Base-by-base conservation (phyloP, 768 basidiomycete species). In the Cubamyces sp. region DNA sequence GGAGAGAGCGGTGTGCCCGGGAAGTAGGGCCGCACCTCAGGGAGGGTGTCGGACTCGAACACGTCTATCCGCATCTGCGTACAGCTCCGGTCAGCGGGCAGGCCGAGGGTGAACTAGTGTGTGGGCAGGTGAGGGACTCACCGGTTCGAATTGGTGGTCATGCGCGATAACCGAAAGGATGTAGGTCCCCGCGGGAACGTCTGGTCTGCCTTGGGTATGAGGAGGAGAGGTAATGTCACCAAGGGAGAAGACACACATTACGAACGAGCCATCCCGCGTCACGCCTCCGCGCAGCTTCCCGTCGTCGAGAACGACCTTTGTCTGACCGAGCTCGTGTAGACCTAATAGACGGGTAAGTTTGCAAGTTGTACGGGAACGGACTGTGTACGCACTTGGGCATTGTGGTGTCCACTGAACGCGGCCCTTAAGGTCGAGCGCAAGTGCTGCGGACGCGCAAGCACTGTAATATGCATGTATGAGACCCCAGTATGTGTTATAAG, bases 121-220 rank as follows among this genome's bases (percentile, higher is more conserved):
- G 21, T n/a, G 3, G 26, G 34, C 15, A 4, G 39, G 21, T 21
- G 50, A 46, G 47, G 46, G 19, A 64, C 70, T 12, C 68, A 91
- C 91, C 74, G 88, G 82, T 68, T 93, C 90, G 67, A 94, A 93
- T 12, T 72, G 67, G 69, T 86, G 77, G 70, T 91, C 86, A 71
- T 85, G 89, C 1, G 91, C 77, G 28, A 81, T 61, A 4, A 92
- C 83, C 7, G 88, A 87, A 34, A 92, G 79, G 28, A 91, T 69
- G 66, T 92, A 90, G 15, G 82, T 84, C 34, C 92, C 91, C 16
- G 76, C 72, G n/a, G 82, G 79, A 50, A 92, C 87, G 67, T 86
- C 82, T 49, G 84, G 82, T 75, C 91, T 93, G 64, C 52, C 3
- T 9, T 8, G 41, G n/a, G 52, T 16, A 23, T 61, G 39, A 25